phyloP scores from a whole-genome alignment of 139 green algal genomes.

The Micractinium sp. region DNA sequence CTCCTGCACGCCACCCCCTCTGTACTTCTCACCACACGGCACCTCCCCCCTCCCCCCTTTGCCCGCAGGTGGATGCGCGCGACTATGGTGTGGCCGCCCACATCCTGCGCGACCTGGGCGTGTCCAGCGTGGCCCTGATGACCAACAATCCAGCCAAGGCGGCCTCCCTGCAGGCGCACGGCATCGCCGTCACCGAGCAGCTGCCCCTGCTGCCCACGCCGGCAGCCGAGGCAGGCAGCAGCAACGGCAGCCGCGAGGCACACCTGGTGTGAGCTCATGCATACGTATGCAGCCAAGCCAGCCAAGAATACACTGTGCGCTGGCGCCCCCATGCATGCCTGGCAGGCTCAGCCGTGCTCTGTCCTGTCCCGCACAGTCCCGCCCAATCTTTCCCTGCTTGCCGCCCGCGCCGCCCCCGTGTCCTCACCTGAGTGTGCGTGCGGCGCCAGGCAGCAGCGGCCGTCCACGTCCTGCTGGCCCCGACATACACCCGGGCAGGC shows the following conservation, averaged over 20 bases:
- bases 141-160: slow-evolving; percentile 96
- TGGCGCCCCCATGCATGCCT: too few species aligned
- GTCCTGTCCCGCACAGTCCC: too few species aligned
- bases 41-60: background rate
- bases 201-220: background rate
- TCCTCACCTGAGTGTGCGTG: too few species aligned
- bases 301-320: too few species aligned
- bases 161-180: slow-evolving; percentile 45
- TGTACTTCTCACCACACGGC: background rate
- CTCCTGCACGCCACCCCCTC: too few species aligned
- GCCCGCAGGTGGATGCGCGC: slow-evolving; percentile 87
- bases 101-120: slow-evolving; percentile 84
- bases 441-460: too few species aligned
- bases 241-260: background rate
- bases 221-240: background rate
- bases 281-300: background rate
- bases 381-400: too few species aligned
- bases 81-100: slow-evolving; percentile 93
- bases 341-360: too few species aligned
- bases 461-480: too few species aligned
- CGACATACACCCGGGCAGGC: too few species aligned
- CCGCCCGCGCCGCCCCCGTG: too few species aligned
- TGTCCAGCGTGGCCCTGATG: slow-evolving; percentile 84
- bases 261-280: background rate
- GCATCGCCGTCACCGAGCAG: slow-evolving; percentile 30